A percentile compares a stretch with the other conserved stretches of the same genome.
Evolutionary conservation across 257 asterid species (phyloP).

Genomic region (Ehretia macrophylla): DNA sequence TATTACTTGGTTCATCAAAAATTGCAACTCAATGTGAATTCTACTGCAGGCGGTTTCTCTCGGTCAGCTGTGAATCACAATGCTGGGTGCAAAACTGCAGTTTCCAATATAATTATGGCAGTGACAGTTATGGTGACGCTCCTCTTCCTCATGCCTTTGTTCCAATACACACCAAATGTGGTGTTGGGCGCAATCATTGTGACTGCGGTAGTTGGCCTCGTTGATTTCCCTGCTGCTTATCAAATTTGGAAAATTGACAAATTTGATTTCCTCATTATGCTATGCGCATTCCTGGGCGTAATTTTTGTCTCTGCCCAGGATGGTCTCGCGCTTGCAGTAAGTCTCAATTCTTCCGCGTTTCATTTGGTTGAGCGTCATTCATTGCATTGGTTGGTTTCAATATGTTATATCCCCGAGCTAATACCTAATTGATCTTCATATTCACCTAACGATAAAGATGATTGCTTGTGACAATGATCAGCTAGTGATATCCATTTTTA

Average conservation of each 20-base stretch:
- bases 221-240: constrained; percentile 74
- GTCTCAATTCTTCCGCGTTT: neutral
- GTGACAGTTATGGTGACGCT: constrained; percentile 82
- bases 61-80: constrained; percentile 94
- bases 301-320: constrained; percentile 66
- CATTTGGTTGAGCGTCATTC: too few relatives aligned
- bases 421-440: too few relatives aligned
- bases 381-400: too few relatives aligned
- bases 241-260: constrained; percentile 77
- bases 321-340: constrained; percentile 84
- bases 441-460: neutral
- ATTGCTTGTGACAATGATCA: constrained; percentile 13
- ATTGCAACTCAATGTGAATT: neutral
- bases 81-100: constrained; percentile 84
- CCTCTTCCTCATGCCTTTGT: constrained; percentile 87
- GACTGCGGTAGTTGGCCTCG: constrained; percentile 81
- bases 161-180: constrained; percentile 82
- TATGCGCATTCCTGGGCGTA: constrained; percentile 76
- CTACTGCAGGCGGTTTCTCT: constrained; percentile 62
- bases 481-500: constrained; percentile 77
- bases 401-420: too few relatives aligned
- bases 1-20: neutral
- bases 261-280: constrained; percentile 65
- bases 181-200: constrained; percentile 80
- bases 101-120: constrained; percentile 79